Evolutionary conservation across 306 rosid species (phyloP), one percentile per base, ranked within the genome.

Genomic region (Malus orientalis): DNA sequence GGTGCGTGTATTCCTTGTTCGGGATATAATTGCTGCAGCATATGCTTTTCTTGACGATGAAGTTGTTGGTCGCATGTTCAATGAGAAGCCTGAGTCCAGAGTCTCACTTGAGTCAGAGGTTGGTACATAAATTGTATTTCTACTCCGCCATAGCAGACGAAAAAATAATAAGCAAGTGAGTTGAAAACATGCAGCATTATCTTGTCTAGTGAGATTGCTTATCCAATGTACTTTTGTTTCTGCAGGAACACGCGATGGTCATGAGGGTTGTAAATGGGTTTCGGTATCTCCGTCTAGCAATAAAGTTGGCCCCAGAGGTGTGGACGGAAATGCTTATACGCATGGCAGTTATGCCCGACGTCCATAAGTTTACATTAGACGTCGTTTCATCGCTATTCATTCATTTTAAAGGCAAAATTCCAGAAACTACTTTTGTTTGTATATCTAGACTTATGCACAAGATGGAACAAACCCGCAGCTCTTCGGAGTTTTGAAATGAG

Each of bases 251-350:
- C 29, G 81, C 87, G 73, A 76, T 87, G 76, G 76, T 89, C 42
- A 63, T 10, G 44, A 85, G 97, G 86, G 88, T 92, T 58, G 77
- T 83, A 57, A 85, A 87, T 22, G 92, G 92, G 57, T 89, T 95
- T 70, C 79, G 19, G 55, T 89, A 82, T 83, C 74, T 92, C 58
- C 60, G 81, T 57, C 89, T 75, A 38, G 98, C 96, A 67, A 85
- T 91, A 62, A 87, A 78, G 81, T 75, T 92, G 80, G 99, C 98
- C 33, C 98, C 97, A 1, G 90, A 42, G 63, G 91, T 88, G 66
- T 95, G 99, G 99, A 82, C 88, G 23, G 74, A 90, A 25, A 92
- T 95, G 99, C 82, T 95, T 55, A 49, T 88, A 65, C 96, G 98
- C 60, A 79, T 92, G 92, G 81, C 89, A 14, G 73, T 79, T 67